Conservation (phyloP, 139 green algal genomes). For the Klebsormidium nitens region DNA sequence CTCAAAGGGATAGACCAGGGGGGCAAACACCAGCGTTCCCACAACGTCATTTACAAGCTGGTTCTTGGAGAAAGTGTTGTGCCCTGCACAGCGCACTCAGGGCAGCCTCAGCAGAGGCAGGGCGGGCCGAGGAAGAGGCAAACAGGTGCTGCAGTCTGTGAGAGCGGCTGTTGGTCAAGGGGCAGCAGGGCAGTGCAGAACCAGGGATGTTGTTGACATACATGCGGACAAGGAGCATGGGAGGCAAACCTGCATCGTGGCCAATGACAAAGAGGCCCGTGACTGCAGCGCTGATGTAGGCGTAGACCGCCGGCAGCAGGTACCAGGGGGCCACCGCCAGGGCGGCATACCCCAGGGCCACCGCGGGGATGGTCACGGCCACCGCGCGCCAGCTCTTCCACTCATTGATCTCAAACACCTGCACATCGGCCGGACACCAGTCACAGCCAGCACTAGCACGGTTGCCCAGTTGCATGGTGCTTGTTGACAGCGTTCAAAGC, state of each 20-base stretch:
- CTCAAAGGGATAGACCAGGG: conserved; percentile 96
- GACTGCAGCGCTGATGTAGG: conserved; percentile 80
- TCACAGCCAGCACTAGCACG: too few species aligned
- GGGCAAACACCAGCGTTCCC: conserved; percentile 83
- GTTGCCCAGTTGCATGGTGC: too few species aligned
- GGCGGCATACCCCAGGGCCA: conserved; percentile 17
- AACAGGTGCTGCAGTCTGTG: too few species aligned
- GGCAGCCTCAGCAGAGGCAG: too few species aligned
- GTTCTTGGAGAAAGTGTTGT: conserved; percentile 90
- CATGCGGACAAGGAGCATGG: too few species aligned
- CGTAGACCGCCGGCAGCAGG: conserved; percentile 86
- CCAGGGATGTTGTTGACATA: too few species aligned
- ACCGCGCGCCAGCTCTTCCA: conserved; percentile 36
- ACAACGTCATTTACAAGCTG: conserved; percentile 96
- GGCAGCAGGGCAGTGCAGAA: too few species aligned
- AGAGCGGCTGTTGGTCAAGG: too few species aligned
- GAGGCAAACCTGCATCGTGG: conserved; percentile 91
- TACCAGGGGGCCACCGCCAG: conserved; percentile 83
- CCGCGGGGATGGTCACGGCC: conserved; percentile 13
- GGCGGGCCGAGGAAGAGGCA: too few species aligned
- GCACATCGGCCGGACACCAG: too few species aligned
- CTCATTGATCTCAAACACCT: conserved; percentile 43
- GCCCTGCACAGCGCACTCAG: too few species aligned
- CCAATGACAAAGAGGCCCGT: conserved; percentile 90
- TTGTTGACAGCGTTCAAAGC: too few species aligned